Percentiles rank a stretch among this genome's conserved stretches.
Conservation (phyloP, 305 asterid genomes). For the Fraxinus latifolia region DNA sequence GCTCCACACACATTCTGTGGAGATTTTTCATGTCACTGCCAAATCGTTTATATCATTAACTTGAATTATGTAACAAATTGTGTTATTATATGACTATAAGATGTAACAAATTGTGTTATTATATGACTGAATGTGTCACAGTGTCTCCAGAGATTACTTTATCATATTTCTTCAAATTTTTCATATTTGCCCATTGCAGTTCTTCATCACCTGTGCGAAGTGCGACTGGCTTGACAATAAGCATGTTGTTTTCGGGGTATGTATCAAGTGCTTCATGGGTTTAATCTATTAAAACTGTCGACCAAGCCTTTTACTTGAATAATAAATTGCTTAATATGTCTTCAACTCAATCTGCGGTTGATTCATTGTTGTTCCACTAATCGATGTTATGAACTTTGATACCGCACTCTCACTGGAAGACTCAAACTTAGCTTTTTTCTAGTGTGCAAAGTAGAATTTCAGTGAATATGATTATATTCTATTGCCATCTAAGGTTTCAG, state of each 20-base stretch:
- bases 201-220: slow-evolving; percentile 85
- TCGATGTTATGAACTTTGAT: not conserved
- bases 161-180: slow-evolving; percentile 25
- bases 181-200: slow-evolving; percentile 42
- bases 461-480: no score
- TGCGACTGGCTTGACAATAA: slow-evolving; percentile 98
- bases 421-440: not conserved
- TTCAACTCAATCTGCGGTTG: not conserved
- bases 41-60: not conserved
- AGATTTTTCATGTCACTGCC: not conserved
- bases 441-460: no score
- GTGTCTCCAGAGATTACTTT: not conserved
- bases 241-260: slow-evolving; percentile 92
- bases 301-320: not conserved
- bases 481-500: not conserved
- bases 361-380: not conserved
- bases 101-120: no score
- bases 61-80: not conserved
- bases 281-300: not conserved
- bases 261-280: slow-evolving; percentile 24
- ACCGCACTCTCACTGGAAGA: not conserved
- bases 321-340: not conserved
- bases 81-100: not conserved
- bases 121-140: not conserved
- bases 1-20: not conserved